A percentile compares a stretch with the other conserved stretches of the same genome.
Evolutionary conservation across 352 stramenopile genomes (phyloP).

Genomic region (Halophytophthora batemanensis): DNA sequence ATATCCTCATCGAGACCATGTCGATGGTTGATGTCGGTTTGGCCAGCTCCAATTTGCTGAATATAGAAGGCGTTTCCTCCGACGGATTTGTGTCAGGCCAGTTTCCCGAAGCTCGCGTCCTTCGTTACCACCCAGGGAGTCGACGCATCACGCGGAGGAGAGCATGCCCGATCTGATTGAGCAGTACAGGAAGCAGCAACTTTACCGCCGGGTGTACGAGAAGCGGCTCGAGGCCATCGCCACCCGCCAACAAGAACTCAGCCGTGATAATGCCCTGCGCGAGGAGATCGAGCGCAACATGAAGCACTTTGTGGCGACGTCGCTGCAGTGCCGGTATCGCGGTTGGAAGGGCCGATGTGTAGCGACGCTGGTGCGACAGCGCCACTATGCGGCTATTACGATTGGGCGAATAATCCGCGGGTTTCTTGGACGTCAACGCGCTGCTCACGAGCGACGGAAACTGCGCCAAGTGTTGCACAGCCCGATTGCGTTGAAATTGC

Average conservation of each 20-base stretch:
- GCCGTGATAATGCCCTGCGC: constrained; percentile 56
- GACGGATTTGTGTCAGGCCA: no score
- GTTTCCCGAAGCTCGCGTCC: no score
- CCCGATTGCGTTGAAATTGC: constrained; percentile 55
- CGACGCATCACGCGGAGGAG: not conserved
- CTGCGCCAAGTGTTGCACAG: constrained; percentile 64
- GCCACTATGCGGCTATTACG: constrained; percentile 46
- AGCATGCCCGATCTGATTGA: constrained; percentile 49
- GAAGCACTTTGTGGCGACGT: constrained; percentile 69
- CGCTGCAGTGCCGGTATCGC: constrained; percentile 60
- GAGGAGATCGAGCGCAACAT: constrained; percentile 76
- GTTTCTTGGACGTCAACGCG: constrained; percentile 39
- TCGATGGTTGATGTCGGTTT: not conserved
- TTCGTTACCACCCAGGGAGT: no score
- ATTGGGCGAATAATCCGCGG: constrained; percentile 63
- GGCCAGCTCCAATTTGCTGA: no score
- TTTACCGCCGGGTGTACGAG: constrained; percentile 54
- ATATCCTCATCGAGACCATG: not conserved
- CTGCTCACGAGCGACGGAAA: constrained; percentile 43
- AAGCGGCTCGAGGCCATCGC: constrained; percentile 46
- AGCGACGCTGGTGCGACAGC: constrained; percentile 22
- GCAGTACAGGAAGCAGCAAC: constrained; percentile 43
- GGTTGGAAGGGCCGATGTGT: constrained; percentile 55
- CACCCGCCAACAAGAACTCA: constrained; percentile 38
- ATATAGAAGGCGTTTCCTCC: no score